phyloP scores from a whole-genome alignment of 768 basidiomycete species.

The Sarcodon aspratus region DNA sequence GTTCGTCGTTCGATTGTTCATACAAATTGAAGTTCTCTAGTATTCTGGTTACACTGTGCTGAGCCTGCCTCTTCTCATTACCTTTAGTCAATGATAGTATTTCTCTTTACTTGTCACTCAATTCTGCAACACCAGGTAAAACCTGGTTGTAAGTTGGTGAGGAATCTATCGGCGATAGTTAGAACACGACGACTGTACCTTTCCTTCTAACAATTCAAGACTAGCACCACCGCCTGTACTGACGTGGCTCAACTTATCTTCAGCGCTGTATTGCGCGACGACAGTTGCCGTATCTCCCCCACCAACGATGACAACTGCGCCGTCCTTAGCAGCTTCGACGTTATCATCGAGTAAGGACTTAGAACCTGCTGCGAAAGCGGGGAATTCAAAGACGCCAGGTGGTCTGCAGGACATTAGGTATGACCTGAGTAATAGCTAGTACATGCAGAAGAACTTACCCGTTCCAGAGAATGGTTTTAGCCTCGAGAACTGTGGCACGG shows the following conservation, averaged over 20 bases:
- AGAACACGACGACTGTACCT: constrained; percentile 38
- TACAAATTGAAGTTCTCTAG: too few relatives aligned
- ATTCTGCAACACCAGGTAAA: constrained; percentile 84
- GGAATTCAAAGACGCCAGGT: constrained; percentile 96
- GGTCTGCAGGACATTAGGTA: constrained; percentile 42
- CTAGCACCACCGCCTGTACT: constrained; percentile 92
- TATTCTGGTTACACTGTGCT: too few relatives aligned
- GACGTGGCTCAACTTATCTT: constrained; percentile 90
- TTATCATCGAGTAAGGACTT: constrained; percentile 73
- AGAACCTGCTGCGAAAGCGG: constrained; percentile 81
- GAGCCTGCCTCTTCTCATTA: too few relatives aligned
- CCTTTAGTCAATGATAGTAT: too few relatives aligned
- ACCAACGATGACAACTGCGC: constrained; percentile 89
- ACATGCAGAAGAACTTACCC: constrained; percentile 35
- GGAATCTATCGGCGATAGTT: neutral
- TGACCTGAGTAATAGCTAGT: neutral
- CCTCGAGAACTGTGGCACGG: constrained; percentile 65
- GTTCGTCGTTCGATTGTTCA: too few relatives aligned
- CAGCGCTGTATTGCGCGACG: constrained; percentile 74
- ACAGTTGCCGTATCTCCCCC: constrained; percentile 96
- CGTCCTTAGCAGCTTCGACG: constrained; percentile 77
- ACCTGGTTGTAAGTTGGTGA: constrained; percentile 31
- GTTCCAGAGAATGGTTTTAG: constrained; percentile 97
- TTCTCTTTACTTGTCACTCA: constrained; percentile 61
- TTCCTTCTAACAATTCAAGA: constrained; percentile 95